These are phyloP conservation scores for Colletotrichum phormii DNA, from an alignment of 2,329 filamentous ascomycete species.

Conservation along the genomic window DNA sequence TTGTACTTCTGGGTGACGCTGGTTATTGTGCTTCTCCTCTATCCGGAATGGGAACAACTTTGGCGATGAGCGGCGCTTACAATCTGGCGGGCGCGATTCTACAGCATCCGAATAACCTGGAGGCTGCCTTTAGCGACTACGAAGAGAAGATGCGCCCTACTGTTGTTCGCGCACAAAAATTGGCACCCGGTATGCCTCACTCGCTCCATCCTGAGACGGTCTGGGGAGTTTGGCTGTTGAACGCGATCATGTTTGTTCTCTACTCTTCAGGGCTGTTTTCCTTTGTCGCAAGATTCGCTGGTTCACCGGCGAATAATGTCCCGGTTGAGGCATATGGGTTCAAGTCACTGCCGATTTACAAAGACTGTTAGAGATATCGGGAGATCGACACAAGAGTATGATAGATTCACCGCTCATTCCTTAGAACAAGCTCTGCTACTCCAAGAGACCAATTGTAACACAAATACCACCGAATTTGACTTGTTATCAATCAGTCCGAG, in stretches of 20 bases:
- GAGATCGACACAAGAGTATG: neutral
- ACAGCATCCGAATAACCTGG: conserved; percentile 39
- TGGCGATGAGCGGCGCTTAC: conserved; percentile 60
- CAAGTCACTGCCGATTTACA: neutral
- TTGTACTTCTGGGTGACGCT: conserved; percentile 62
- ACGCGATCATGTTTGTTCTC: conserved; percentile 24
- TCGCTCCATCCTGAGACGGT: conserved; percentile 43
- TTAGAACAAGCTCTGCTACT: neutral
- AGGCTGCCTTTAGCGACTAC: conserved; percentile 50
- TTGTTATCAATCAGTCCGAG: neutral
- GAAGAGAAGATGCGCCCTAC: conserved; percentile 54
- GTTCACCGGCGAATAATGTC: conserved; percentile 6
- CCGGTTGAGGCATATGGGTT: conserved; percentile 16
- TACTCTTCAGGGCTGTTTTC: conserved; percentile 7
- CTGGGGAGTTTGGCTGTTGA: conserved; percentile 42
- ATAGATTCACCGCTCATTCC: neutral
- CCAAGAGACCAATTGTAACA: neutral
- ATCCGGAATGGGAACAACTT: conserved; percentile 61
- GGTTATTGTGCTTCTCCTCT: conserved; percentile 58
- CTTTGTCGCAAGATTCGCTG: neutral
- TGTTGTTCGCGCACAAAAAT: conserved; percentile 52
- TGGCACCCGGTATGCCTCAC: conserved; percentile 43
- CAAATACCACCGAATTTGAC: neutral
- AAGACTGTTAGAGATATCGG: neutral
- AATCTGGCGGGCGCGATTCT: conserved; percentile 61